These are phyloP conservation scores for Prunella vulgaris DNA, from an alignment of 257 asterid species.

Conservation along the genomic window DNA sequence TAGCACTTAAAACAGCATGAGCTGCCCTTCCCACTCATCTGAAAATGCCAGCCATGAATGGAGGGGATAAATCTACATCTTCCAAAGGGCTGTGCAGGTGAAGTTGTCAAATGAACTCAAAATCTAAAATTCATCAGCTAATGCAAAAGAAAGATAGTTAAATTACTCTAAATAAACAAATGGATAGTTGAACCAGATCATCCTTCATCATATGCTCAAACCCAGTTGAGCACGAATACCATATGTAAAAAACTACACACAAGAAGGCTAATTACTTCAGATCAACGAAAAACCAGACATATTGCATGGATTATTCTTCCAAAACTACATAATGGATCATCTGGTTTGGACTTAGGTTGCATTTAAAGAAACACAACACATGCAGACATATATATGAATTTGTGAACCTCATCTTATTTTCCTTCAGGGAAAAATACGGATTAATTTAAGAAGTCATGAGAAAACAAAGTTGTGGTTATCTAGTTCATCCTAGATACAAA, in stretches of 20 bases:
- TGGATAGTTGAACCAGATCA: neutral
- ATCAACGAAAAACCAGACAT: too few relatives aligned
- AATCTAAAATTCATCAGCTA: neutral
- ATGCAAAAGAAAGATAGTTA: neutral
- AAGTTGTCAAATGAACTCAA: constrained; percentile 9
- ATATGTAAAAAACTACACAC: neutral
- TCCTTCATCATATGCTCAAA: neutral
- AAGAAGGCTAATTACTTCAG: neutral
- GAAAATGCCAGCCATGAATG: constrained; percentile 90
- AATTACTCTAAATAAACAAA: neutral
- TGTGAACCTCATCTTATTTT: neutral
- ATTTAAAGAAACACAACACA: neutral
- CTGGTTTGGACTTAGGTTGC: neutral
- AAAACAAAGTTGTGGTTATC: neutral
- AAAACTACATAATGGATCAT: neutral
- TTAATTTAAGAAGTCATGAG: neutral
- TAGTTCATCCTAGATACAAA: neutral
- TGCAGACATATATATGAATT: neutral
- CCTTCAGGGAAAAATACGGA: neutral
- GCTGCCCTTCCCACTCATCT: constrained; percentile 96
- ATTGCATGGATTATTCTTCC: constrained; percentile 1
- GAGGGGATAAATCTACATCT: constrained; percentile 87
- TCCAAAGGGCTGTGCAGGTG: constrained; percentile 55
- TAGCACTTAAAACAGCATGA: constrained; percentile 77
- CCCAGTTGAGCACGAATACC: constrained; percentile 1